These are phyloP conservation scores for Phytophthora cajani DNA, from an alignment of 352 stramenopile species.

Conservation along the genomic window DNA sequence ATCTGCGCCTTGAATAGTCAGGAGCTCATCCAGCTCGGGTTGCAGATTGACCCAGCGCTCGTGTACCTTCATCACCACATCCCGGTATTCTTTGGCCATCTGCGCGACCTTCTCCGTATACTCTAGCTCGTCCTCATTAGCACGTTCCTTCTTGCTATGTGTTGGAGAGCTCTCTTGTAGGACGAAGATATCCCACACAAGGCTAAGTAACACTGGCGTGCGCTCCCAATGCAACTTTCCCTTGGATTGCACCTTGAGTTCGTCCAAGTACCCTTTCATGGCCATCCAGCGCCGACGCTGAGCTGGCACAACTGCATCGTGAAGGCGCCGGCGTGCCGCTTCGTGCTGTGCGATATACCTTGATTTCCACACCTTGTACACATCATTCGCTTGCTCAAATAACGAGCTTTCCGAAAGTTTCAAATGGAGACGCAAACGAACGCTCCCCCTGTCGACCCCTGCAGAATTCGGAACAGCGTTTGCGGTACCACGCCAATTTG, in stretches of 20 bases:
- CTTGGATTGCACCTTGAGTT: slow-evolving; percentile 48
- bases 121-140: slow-evolving; percentile 34
- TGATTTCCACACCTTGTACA: slow-evolving; percentile 70
- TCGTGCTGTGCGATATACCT: slow-evolving; percentile 72
- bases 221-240: slow-evolving; percentile 72
- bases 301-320: slow-evolving; percentile 63
- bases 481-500: slow-evolving; percentile 10
- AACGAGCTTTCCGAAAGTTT: slow-evolving; percentile 66
- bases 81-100: slow-evolving; percentile 53
- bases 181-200: slow-evolving; percentile 80
- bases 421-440: slow-evolving; percentile 56
- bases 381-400: slow-evolving; percentile 65
- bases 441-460: slow-evolving; percentile 36
- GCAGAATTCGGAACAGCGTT: not conserved
- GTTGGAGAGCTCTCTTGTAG: slow-evolving; percentile 34
- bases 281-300: slow-evolving; percentile 70
- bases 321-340: slow-evolving; percentile 57
- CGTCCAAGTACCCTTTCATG: slow-evolving; percentile 62
- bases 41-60: slow-evolving; percentile 76
- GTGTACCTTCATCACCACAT: slow-evolving; percentile 61
- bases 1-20: slow-evolving; percentile 52
- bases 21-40: slow-evolving; percentile 64
- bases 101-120: slow-evolving; percentile 43
- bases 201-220: slow-evolving; percentile 65
- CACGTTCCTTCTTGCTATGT: slow-evolving; percentile 12